Evolutionary conservation across 2,329 filamentous ascomycete species (phyloP), one percentile per base, ranked within the genome.

Genomic region (Colletotrichum godetiae): DNA sequence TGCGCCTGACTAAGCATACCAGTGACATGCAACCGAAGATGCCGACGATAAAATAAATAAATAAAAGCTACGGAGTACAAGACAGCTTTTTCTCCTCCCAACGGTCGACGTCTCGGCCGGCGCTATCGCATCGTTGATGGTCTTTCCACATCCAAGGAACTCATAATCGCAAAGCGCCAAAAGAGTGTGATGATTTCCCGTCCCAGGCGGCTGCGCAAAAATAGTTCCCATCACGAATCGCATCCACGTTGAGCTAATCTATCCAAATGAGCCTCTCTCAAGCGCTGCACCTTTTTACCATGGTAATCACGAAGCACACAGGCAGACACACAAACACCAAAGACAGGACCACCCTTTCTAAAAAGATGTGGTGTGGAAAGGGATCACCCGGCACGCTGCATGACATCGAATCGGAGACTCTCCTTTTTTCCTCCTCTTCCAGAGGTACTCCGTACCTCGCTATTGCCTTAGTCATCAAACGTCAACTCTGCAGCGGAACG

Each of bases 311-410:
- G 8, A n/a, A 49, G 19, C 19, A 49, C 15, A 8, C 19, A 49
- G 19, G 42, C 42, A 49, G 42, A 19, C 19, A n/a, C 42, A 53
- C 37, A 62, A 12, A 5, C 31, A 5, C 13, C 7, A 5, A 11
- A 15, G 29, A 19, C 22, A 53, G 27, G 60, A 29, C n/a, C 49
- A n/a, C 49, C 60, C 19, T 52, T 64, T 35, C 62, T n/a, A 11
- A 13, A 22, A 53, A 10, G 24, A 2, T 42, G 22, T 49, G 24
- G 22, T 49, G 49, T 55, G 65, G 57, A 31, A 58, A 42, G 58
- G 37, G 69, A 63, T 68, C 62, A 22, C 52, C 62, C 49, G 62
- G 49, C 49, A 64, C 24, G 15, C 49, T 55, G 49, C 49, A 64
- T 65, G 24, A 27, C 49, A 56, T 65, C 62, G 11, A 56, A 65